Percentiles rank a stretch among this genome's conserved stretches.
Conservation (phyloP, 73 alveolate genomes). For the Loxodes magnus region DNA sequence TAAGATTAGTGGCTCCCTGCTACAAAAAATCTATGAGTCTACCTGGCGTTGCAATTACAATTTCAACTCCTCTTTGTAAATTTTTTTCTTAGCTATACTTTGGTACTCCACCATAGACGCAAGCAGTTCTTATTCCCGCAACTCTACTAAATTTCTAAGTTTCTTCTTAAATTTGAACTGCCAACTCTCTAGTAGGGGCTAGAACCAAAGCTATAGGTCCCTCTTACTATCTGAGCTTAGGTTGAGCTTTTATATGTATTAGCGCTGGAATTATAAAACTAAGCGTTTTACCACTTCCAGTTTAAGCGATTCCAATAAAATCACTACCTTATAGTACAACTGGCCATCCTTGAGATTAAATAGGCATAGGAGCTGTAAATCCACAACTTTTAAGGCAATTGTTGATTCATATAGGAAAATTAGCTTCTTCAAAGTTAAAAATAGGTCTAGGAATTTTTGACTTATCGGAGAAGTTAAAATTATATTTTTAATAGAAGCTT, state of each 20-base stretch:
- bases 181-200: constrained; percentile 94
- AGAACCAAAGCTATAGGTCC: constrained; percentile 92
- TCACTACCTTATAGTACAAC: constrained; percentile 33
- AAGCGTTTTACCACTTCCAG: constrained; percentile 94
- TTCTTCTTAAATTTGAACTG: constrained; percentile 66
- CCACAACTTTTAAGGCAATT: not conserved
- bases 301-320: constrained; percentile 69
- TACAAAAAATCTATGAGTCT: constrained; percentile 88
- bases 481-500: too few relatives aligned
- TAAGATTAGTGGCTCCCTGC: constrained; percentile 64
- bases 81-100: constrained; percentile 41
- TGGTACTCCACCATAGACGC: constrained; percentile 63
- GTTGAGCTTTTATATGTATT: constrained; percentile 70
- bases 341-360: constrained; percentile 8
- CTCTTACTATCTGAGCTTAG: constrained; percentile 63
- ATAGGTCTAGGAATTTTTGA: too few relatives aligned
- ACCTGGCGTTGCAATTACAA: constrained; percentile 75
- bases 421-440: too few relatives aligned
- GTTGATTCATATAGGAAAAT: too few relatives aligned
- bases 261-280: constrained; percentile 85
- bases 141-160: constrained; percentile 31
- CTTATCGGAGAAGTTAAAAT: too few relatives aligned
- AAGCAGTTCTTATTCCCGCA: constrained; percentile 32
- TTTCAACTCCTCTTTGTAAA: constrained; percentile 44
- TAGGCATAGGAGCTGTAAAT: constrained; percentile 7